phyloP scores from a whole-genome alignment of 2,329 filamentous ascomycete species.

The Chaetomium globosum region DNA sequence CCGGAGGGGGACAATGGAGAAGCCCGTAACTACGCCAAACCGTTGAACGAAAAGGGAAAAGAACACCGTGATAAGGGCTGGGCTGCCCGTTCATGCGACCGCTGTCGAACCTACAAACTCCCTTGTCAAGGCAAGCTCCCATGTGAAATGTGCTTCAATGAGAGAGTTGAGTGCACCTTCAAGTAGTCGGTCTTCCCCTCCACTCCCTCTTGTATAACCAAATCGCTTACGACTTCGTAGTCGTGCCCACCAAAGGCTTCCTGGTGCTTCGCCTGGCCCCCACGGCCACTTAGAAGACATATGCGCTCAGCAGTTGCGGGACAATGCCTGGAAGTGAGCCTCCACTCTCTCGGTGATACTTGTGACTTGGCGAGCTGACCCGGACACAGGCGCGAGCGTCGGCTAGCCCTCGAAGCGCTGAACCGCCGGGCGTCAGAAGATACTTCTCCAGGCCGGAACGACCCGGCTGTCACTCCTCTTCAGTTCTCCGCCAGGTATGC shows the following conservation, averaged over 20 bases:
- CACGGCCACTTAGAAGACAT: neutral
- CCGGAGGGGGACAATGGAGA: constrained; percentile 7
- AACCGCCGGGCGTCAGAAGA: neutral
- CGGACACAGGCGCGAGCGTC: neutral
- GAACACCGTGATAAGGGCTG: constrained; percentile 21
- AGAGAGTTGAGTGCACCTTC: constrained; percentile 29
- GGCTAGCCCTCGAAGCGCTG: neutral
- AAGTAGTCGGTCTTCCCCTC: constrained; percentile 13
- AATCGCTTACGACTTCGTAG: neutral
- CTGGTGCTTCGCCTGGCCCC: neutral
- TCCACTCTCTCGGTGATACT: neutral
- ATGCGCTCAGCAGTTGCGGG: neutral
- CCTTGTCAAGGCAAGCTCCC: constrained; percentile 28
- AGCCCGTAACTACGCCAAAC: constrained; percentile 21
- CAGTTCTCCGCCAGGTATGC: constrained; percentile 27
- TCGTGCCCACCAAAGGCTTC: constrained; percentile 1
- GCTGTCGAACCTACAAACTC: constrained; percentile 20
- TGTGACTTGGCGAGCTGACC: neutral
- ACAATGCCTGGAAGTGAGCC: neutral
- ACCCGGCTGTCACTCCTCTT: constrained; percentile 23
- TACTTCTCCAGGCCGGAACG: neutral
- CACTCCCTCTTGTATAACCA: neutral
- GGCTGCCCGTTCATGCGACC: constrained; percentile 25
- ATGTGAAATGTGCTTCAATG: constrained; percentile 28
- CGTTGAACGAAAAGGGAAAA: constrained; percentile 16